phyloP scores from a whole-genome alignment of 2,329 filamentous ascomycete species.

The Aspergillus transmontanensis region DNA sequence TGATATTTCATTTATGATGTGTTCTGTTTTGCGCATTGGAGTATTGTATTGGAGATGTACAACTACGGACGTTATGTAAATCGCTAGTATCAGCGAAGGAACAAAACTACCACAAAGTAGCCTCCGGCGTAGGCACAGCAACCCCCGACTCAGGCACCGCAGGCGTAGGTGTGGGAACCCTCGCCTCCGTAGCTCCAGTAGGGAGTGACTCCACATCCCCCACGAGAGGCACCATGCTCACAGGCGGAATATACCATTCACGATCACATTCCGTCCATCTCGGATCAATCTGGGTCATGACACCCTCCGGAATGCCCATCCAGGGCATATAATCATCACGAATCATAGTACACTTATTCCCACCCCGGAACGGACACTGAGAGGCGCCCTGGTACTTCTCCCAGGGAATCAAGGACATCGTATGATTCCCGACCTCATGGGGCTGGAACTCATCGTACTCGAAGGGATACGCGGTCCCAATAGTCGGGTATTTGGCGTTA shows the following conservation, averaged over 20 bases:
- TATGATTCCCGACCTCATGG: conserved; percentile 22
- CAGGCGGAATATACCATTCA: conserved; percentile 27
- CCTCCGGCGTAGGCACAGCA: not conserved
- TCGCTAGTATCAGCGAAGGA: too few relatives aligned
- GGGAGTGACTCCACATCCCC: not conserved
- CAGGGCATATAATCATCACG: conserved; percentile 26
- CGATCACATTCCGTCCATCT: conserved; percentile 22
- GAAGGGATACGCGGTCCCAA: conserved; percentile 25
- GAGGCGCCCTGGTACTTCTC: conserved; percentile 22
- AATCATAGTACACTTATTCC: conserved; percentile 20
- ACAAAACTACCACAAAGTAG: not conserved
- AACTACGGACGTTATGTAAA: too few relatives aligned
- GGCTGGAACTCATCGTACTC: conserved; percentile 25
- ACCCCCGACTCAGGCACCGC: not conserved
- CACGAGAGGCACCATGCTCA: conserved; percentile 20
- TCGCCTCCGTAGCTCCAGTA: not conserved
- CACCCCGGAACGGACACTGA: conserved; percentile 20
- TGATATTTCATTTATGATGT: too few relatives aligned
- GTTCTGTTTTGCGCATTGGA: too few relatives aligned
- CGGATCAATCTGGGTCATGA: conserved; percentile 18
- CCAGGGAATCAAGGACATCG: conserved; percentile 24
- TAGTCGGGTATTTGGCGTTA: conserved; percentile 25
- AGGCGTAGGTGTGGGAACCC: not conserved
- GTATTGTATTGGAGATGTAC: too few relatives aligned
- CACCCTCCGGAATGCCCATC: conserved; percentile 23